Percentiles rank a stretch among this genome's conserved stretches.
Evolutionary conservation across 257 asterid genomes (phyloP).

Genomic region (Leptodermis oblonga): DNA sequence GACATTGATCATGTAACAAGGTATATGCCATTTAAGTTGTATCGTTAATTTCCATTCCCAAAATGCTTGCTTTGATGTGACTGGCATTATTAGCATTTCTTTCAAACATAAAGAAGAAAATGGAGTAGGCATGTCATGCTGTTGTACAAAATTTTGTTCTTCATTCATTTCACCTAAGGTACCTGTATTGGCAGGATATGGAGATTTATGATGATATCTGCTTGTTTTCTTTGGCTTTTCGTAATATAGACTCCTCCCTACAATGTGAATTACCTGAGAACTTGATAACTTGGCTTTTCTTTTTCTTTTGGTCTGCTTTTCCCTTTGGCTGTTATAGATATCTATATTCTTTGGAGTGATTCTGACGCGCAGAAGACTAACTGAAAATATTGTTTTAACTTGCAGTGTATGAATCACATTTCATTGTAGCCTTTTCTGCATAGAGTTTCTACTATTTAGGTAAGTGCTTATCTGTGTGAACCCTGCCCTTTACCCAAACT

Average conservation of each 20-base stretch:
- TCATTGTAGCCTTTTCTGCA: neutral
- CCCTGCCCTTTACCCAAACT: neutral
- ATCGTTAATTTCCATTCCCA: neutral
- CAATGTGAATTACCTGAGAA: neutral
- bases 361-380: neutral
- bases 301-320: neutral
- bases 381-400: neutral
- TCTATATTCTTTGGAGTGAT: neutral
- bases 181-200: neutral
- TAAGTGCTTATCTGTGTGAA: neutral
- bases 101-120: neutral
- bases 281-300: neutral
- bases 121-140: neutral
- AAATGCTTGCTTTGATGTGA: neutral
- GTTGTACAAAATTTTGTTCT: neutral
- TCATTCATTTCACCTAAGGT: neutral
- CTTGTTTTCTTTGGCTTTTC: neutral
- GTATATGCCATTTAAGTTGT: neutral
- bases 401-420: constrained; percentile 8
- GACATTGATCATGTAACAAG: neutral
- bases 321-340: neutral
- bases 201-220: neutral
- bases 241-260: neutral
- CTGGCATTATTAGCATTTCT: neutral
- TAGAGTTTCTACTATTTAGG: neutral